Percentiles rank a stretch among this genome's conserved stretches.
phyloP scores from a whole-genome alignment of 2,329 filamentous ascomycete genomes.

The Ceratocystis cubensis region DNA sequence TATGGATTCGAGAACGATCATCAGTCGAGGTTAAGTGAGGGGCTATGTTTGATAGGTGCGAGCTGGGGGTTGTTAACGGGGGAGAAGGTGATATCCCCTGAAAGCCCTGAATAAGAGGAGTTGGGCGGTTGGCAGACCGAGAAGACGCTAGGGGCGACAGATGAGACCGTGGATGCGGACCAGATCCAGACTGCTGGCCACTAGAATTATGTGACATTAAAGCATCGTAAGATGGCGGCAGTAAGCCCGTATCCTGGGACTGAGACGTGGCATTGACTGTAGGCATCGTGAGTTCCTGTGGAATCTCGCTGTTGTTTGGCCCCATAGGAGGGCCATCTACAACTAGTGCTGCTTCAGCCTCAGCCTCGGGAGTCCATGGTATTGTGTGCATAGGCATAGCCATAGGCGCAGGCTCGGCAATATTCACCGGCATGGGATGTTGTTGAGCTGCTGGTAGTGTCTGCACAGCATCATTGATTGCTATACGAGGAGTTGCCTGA shows the following conservation, averaged over 20 bases:
- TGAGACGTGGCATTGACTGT: not conserved
- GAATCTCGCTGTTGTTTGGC: conserved; percentile 20
- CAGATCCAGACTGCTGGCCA: not conserved
- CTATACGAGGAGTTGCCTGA: not conserved
- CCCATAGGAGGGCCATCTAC: conserved; percentile 19
- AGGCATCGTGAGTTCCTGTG: conserved; percentile 16
- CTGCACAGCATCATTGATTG: not conserved
- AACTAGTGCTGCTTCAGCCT: conserved; percentile 19
- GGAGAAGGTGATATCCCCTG: not conserved
- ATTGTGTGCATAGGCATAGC: conserved; percentile 7
- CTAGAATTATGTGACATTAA: conserved; percentile 6
- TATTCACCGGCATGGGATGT: not conserved
- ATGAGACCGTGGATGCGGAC: not conserved
- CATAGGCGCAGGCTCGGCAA: not conserved
- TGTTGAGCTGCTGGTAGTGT: not conserved
- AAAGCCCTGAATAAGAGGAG: conserved; percentile 4
- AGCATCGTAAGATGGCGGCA: conserved; percentile 19
- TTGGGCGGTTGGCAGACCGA: not conserved
- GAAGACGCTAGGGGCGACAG: not conserved
- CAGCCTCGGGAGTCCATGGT: conserved; percentile 17
- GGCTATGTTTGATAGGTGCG: not conserved
- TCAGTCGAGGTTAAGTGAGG: not conserved
- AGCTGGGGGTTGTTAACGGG: not conserved
- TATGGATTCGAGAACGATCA: not conserved
- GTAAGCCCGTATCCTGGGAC: conserved; percentile 5